Evolutionary conservation across 306 rosid species (phyloP).

Genomic region (Malus domestica): DNA sequence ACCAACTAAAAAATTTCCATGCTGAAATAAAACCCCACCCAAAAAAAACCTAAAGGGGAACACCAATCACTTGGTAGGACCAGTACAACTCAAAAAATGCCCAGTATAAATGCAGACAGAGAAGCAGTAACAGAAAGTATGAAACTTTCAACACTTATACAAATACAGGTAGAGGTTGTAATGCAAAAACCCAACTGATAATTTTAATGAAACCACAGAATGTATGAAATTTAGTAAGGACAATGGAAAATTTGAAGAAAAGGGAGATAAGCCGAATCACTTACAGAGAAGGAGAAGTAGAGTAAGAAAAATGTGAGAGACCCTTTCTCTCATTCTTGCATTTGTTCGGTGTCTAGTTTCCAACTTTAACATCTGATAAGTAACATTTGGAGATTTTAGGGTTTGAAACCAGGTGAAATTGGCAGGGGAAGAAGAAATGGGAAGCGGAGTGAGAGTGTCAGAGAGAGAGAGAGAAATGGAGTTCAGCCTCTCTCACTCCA

Average conservation of each 20-base stretch:
- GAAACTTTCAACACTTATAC: neutral
- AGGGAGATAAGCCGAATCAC: conserved; percentile 10
- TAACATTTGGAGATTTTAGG: neutral
- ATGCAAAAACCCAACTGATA: neutral
- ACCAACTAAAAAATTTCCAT: neutral
- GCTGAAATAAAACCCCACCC: neutral
- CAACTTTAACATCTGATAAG: neutral
- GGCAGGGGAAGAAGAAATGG: neutral
- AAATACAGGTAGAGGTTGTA: neutral
- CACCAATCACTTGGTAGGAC: neutral
- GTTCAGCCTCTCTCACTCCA: neutral
- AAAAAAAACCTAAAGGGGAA: neutral
- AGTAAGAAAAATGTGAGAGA: conserved; percentile 18
- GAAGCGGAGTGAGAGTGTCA: neutral
- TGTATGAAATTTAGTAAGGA: neutral
- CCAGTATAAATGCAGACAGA: neutral
- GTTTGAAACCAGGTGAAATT: neutral
- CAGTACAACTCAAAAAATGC: neutral
- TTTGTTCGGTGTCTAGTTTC: conserved; percentile 1
- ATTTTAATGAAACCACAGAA: neutral
- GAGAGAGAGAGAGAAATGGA: neutral
- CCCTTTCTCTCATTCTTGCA: conserved; percentile 32
- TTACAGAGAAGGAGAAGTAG: conserved; percentile 29
- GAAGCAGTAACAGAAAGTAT: neutral
- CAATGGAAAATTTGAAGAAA: neutral